Percentiles rank a stretch among this genome's conserved stretches.
Conservation (phyloP, 2,329 filamentous ascomycete species). For the Coleophoma eucalyptorum region DNA sequence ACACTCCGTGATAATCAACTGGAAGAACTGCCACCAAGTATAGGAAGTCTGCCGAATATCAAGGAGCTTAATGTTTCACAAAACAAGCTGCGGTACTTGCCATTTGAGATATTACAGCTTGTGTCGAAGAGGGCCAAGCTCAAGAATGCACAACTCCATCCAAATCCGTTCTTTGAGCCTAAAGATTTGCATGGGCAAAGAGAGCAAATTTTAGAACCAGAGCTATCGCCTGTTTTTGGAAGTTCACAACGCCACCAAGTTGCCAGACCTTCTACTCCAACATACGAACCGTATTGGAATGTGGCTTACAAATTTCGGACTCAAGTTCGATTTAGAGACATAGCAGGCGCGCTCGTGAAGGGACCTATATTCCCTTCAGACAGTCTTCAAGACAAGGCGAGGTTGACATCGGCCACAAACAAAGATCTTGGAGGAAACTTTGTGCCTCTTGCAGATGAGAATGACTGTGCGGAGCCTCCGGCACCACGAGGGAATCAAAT, state of each 20-base stretch:
- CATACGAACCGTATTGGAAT: slow-evolving; percentile 15
- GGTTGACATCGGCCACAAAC: background rate
- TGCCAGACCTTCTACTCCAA: no score
- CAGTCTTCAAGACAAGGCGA: background rate
- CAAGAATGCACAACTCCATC: slow-evolving; percentile 50
- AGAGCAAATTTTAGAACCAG: background rate
- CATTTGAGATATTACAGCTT: slow-evolving; percentile 58
- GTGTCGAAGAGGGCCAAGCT: slow-evolving; percentile 42
- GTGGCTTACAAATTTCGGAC: slow-evolving; percentile 21
- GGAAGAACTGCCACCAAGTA: slow-evolving; percentile 54
- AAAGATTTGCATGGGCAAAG: slow-evolving; percentile 8
- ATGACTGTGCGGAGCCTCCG: slow-evolving; percentile 16
- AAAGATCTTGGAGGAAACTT: background rate
- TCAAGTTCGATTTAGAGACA: slow-evolving; percentile 23
- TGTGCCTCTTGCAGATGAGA: slow-evolving; percentile 12
- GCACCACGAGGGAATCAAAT: slow-evolving; percentile 6
- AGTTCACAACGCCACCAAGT: background rate
- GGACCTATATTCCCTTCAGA: slow-evolving; percentile 18
- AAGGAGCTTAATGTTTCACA: slow-evolving; percentile 62
- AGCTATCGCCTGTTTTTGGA: background rate
- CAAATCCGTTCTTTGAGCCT: slow-evolving; percentile 58
- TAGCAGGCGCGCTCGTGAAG: slow-evolving; percentile 20
- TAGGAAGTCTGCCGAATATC: slow-evolving; percentile 55
- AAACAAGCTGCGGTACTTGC: slow-evolving; percentile 57
- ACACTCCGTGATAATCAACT: slow-evolving; percentile 64